These are phyloP conservation scores for Cladosporium sp. DNA, from an alignment of 2,329 filamentous ascomycete genomes.

Conservation along the genomic window DNA sequence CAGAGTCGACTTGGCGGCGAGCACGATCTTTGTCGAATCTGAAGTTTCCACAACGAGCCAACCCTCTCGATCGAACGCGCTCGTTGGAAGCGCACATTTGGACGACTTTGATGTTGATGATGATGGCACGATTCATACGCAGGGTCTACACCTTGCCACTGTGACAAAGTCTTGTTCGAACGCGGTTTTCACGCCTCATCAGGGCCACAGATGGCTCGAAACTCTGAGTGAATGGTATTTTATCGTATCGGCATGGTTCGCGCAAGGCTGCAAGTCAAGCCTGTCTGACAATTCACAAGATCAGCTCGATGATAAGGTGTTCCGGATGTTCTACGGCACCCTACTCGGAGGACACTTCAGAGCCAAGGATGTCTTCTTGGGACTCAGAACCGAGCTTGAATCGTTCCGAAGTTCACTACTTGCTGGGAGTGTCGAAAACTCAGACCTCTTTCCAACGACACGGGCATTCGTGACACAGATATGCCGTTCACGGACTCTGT, in stretches of 20 bases:
- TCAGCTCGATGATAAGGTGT: neutral
- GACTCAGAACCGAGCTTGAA: neutral
- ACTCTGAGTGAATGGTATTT: neutral
- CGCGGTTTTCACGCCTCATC: neutral
- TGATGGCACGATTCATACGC: neutral
- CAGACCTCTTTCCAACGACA: neutral
- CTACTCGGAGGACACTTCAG: neutral
- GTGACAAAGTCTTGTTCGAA: neutral
- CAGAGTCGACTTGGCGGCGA: neutral
- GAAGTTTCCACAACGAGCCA: neutral
- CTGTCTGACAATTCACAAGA: neutral
- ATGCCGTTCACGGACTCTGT: neutral
- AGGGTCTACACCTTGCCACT: neutral
- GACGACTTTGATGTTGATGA: neutral
- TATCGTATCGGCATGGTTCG: neutral
- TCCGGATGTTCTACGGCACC: neutral
- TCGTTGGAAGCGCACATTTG: too few species aligned
- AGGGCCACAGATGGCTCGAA: neutral
- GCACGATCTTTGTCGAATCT: neutral
- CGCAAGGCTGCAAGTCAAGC: neutral
- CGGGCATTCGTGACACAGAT: neutral
- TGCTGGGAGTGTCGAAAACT: fast-evolving
- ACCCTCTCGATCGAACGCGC: too few species aligned
- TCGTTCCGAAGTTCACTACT: neutral
- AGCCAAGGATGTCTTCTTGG: neutral